phyloP scores from a whole-genome alignment of 306 rosid genomes.

The apple (Malus domestica) region ASM211411v1 NC_041801.1:11256001-11256500 shows the following conservation, averaged over 20 bases:
- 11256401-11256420: constrained; percentile 71
- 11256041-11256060: constrained; percentile 76
- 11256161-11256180: constrained; percentile 81
- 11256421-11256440: constrained; percentile 95
- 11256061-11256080: not conserved
- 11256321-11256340: not conserved
- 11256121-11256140: not conserved
- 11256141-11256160: constrained; percentile 53
- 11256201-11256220: constrained; percentile 84
- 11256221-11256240: constrained; percentile 83
- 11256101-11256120: not conserved
- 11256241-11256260: constrained; percentile 63
- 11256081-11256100: not conserved
- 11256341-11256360: constrained; percentile 3
- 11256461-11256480: constrained; percentile 68
- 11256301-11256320: not conserved
- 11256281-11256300: constrained; percentile 58
- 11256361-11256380: not conserved
- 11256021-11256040: constrained; percentile 74
- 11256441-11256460: constrained; percentile 83
- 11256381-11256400: constrained; percentile 55
- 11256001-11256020: constrained; percentile 61
- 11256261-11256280: constrained; percentile 57
- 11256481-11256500: constrained; percentile 75
- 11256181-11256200: constrained; percentile 68